Percentiles rank a stretch among this genome's conserved stretches.
Conservation (phyloP, 192 early-diverging fungal species). For the Diversispora epigaea region DNA sequence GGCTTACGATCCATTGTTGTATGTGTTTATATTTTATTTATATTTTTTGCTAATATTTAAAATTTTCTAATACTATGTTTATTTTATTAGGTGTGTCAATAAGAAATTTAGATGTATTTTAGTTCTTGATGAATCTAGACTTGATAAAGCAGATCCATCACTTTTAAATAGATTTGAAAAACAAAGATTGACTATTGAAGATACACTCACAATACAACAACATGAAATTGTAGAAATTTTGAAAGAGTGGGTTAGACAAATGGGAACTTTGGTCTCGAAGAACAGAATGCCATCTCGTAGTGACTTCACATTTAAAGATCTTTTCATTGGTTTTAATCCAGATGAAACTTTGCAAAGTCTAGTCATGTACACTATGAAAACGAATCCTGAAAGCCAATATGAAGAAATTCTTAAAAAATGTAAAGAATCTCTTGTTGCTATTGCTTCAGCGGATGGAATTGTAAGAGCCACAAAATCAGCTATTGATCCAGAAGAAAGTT, state of each 20-base stretch:
- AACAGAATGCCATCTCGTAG: background rate
- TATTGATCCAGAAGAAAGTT: constrained; percentile 2
- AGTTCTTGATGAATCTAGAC: constrained; percentile 19
- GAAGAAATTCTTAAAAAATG: constrained; percentile 20
- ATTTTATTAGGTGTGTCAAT: background rate
- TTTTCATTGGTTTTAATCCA: constrained; percentile 30
- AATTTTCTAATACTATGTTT: background rate
- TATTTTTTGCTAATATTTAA: no score
- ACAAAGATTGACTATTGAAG: constrained; percentile 20
- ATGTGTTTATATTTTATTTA: background rate
- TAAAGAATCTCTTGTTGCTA: constrained; percentile 20
- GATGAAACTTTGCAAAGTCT: constrained; percentile 28
- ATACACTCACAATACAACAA: constrained; percentile 8
- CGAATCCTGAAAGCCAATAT: background rate
- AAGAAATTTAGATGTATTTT: constrained; percentile 19
- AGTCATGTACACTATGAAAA: constrained; percentile 6
- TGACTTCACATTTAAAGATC: constrained; percentile 7
- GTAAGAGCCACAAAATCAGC: constrained; percentile 4
- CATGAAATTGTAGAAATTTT: background rate
- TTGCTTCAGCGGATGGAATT: constrained; percentile 28
- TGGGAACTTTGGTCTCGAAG: constrained; percentile 3
- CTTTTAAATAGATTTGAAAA: constrained; percentile 26
- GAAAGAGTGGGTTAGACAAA: constrained; percentile 13
- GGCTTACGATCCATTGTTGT: constrained; percentile 28
- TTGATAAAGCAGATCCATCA: background rate